Conservation (phyloP, 1,284 basidiomycete genomes). For the Marasmius fiardii region DNA sequence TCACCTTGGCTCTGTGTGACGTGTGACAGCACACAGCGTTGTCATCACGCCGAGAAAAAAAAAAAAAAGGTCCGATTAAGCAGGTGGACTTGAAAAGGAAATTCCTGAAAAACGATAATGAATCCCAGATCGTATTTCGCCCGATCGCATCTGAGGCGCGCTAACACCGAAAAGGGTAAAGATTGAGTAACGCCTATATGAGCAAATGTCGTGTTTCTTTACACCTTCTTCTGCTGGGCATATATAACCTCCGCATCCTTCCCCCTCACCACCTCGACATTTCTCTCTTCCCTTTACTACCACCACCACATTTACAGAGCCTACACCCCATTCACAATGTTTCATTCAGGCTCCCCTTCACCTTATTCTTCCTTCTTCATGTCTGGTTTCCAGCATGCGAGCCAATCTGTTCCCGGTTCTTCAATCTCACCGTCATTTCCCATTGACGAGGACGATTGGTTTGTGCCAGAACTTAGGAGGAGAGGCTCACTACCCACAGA, state of each 20-base stretch:
- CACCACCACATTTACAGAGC: neutral
- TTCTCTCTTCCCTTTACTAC: neutral
- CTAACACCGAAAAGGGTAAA: neutral
- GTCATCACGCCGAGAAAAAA: neutral
- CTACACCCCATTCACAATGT: neutral
- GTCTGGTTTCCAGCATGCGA: neutral
- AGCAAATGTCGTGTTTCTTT: neutral
- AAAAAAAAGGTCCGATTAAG: neutral
- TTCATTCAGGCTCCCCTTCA: neutral
- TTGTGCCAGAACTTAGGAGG: neutral
- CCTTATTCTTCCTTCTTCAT: neutral
- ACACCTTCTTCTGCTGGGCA: neutral
- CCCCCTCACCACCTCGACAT: neutral
- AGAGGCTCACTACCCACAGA: neutral
- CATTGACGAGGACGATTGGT: neutral
- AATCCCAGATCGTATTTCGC: neutral
- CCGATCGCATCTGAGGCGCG: neutral
- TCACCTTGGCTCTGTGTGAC: neutral
- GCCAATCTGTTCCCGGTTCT: neutral
- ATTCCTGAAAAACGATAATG: neutral
- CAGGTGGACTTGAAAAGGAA: neutral
- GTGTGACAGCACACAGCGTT: neutral
- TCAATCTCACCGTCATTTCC: neutral
- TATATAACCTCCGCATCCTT: neutral
- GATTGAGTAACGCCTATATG: neutral